Evolutionary conservation across 805 yeast species (phyloP).

Genomic region (Candida parachauliodes): DNA sequence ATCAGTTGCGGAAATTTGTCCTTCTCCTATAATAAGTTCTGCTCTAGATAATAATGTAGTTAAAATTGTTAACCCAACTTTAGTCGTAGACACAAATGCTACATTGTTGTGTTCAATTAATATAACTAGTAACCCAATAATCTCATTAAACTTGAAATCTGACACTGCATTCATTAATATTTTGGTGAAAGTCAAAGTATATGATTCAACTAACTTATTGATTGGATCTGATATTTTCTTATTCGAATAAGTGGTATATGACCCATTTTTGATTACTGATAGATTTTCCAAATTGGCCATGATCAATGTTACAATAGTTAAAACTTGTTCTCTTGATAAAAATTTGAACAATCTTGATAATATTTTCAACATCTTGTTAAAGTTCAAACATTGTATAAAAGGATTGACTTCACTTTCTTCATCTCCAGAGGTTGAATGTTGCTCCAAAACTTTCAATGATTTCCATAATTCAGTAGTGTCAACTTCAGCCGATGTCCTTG

Average conservation of each 20-base stretch:
- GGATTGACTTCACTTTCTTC: constrained; percentile 58
- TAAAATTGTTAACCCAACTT: constrained; percentile 79
- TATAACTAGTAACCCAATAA: constrained; percentile 69
- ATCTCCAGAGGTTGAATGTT: constrained; percentile 49
- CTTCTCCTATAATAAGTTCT: constrained; percentile 86
- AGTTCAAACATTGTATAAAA: constrained; percentile 76
- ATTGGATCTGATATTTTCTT: constrained; percentile 53
- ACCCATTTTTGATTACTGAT: constrained; percentile 73
- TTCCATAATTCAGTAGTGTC: constrained; percentile 62
- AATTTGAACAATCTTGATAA: constrained; percentile 87
- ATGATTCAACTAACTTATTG: constrained; percentile 63
- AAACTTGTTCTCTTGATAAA: constrained; percentile 68
- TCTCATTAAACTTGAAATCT: constrained; percentile 75
- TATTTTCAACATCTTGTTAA: constrained; percentile 83
- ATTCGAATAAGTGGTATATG: constrained; percentile 59
- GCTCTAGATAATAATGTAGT: constrained; percentile 91
- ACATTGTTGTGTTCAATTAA: constrained; percentile 69
- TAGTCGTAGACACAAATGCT: constrained; percentile 62
- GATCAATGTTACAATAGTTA: constrained; percentile 71
- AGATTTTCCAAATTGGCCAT: constrained; percentile 78
- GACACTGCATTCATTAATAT: constrained; percentile 79
- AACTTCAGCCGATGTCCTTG: constrained; percentile 31
- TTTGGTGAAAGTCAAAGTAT: constrained; percentile 78
- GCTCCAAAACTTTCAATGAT: constrained; percentile 68
- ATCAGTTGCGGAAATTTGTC: constrained; percentile 51